A percentile compares a stretch with the other conserved stretches of the same genome.
Conservation (phyloP, 169 alveolate genomes). For the Plasmodium malariae region DNA sequence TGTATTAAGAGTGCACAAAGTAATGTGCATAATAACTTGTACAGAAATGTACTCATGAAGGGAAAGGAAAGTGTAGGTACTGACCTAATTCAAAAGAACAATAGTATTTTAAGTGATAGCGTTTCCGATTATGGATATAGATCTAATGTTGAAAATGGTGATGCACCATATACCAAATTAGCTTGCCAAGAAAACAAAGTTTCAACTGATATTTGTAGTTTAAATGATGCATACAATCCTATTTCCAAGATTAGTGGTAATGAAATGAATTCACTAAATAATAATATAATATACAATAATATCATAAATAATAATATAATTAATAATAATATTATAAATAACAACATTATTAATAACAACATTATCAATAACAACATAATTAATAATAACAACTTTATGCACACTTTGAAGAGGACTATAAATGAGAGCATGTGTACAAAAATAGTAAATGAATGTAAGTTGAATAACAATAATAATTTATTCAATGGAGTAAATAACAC, state of each 20-base stretch:
- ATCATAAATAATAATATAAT: constrained; percentile 29
- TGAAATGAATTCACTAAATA: not conserved
- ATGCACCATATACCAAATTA: not conserved
- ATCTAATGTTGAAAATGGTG: not conserved
- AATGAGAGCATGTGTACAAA: not conserved
- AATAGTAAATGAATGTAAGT: constrained; percentile 19
- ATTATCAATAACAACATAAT: constrained; percentile 6
- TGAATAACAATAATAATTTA: not conserved
- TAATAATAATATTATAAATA: constrained; percentile 24
- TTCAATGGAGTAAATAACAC: not conserved
- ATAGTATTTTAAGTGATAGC: no score
- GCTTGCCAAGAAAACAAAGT: not conserved
- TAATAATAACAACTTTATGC: constrained; percentile 23
- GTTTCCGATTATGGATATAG: no score
- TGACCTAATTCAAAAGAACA: no score
- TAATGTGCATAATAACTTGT: no score
- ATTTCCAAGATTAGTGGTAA: not conserved
- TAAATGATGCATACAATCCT: not conserved
- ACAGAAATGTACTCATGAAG: no score
- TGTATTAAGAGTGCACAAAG: no score
- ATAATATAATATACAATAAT: constrained; percentile 10
- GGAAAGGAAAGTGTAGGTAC: no score
- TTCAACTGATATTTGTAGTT: not conserved
- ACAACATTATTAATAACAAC: constrained; percentile 11
- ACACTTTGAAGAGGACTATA: not conserved